A percentile compares a stretch with the other conserved stretches of the same genome.
Conservation (phyloP, 2,329 filamentous ascomycete genomes). For the Whalleya microplaca region DNA sequence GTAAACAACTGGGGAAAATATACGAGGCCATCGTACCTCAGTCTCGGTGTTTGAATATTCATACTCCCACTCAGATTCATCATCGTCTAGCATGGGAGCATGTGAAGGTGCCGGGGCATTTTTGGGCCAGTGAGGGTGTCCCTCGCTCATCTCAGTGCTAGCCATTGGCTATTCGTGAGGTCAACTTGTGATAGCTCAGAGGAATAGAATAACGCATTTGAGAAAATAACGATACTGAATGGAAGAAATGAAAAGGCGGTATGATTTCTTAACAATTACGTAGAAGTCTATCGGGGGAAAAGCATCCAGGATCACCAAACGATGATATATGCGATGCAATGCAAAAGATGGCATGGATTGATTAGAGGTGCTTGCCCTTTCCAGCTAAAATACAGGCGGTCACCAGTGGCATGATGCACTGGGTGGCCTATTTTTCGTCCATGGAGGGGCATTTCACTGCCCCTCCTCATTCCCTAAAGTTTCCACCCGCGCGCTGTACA, state of each 20-base stretch:
- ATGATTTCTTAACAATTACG: not conserved
- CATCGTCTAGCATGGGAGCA: conserved; percentile 40
- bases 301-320: not conserved
- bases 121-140: conserved; percentile 16
- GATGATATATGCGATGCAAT: too few species aligned
- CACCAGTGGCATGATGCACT: conserved; percentile 27
- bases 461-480: not conserved
- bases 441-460: conserved; percentile 25
- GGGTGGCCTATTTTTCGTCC: conserved; percentile 7
- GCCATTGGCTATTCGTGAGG: conserved; percentile 32
- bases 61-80: conserved; percentile 68
- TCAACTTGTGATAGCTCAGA: conserved; percentile 14
- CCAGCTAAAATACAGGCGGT: conserved; percentile 27
- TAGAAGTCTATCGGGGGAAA: not conserved
- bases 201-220: conserved; percentile 27
- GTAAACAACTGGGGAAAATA: conserved; percentile 1
- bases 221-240: not conserved
- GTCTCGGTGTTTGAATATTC: conserved; percentile 68
- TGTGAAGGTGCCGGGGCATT: not conserved
- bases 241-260: not conserved
- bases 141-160: conserved; percentile 26
- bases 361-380: conserved; percentile 28
- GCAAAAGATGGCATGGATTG: too few species aligned
- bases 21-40: conserved; percentile 48
- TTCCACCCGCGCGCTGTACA: not conserved